These are phyloP conservation scores for Phyllosticta ampelicida DNA, from an alignment of 2,329 filamentous ascomycete species.

Conservation along the genomic window DNA sequence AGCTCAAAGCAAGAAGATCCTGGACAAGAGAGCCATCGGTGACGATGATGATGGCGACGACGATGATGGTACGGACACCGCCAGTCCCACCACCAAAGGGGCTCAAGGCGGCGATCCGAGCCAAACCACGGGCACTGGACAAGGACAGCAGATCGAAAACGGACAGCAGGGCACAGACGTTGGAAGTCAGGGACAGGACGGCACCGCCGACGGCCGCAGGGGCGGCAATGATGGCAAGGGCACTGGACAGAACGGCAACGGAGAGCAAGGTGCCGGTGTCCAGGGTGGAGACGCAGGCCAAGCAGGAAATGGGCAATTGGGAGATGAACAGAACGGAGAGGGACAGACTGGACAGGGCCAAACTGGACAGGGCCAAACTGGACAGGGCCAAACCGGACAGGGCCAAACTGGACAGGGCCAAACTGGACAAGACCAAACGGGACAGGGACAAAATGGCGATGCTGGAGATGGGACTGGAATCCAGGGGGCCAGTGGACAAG, in stretches of 20 bases:
- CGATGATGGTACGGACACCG: background rate
- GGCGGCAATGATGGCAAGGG: background rate
- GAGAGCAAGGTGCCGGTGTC: background rate
- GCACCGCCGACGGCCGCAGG: background rate
- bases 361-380: too few relatives aligned
- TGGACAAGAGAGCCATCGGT: background rate
- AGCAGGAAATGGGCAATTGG: background rate
- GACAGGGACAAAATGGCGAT: background rate
- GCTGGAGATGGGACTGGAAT: background rate
- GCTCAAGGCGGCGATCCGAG: background rate
- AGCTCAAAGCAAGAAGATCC: background rate
- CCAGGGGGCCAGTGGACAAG: background rate
- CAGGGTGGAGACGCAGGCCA: background rate
- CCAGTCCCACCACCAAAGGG: background rate
- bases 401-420: background rate
- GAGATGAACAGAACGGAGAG: background rate
- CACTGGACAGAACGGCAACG: background rate
- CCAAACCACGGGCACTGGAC: background rate
- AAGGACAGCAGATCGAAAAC: background rate
- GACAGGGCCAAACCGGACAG: background rate
- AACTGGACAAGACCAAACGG: background rate
- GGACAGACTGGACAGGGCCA: too few relatives aligned
- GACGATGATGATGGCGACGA: background rate
- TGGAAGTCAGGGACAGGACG: background rate
- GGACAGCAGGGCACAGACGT: background rate